phyloP scores from a whole-genome alignment of 2,329 filamentous ascomycete genomes.

The Basipetospora sp. region DNA sequence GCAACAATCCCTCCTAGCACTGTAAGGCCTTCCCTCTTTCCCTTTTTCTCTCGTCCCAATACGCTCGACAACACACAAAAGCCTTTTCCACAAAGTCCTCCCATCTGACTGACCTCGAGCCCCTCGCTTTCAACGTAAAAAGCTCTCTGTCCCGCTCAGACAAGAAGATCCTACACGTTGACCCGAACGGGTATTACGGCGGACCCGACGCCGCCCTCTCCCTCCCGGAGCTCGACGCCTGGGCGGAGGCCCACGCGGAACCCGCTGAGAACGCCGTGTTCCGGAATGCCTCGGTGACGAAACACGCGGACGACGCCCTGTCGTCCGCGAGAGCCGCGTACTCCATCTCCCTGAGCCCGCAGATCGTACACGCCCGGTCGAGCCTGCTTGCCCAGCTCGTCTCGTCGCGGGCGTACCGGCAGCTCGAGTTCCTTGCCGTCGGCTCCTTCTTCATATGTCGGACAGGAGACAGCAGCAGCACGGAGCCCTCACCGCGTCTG shows the following conservation, averaged over 20 bases:
- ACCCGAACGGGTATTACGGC: conserved; percentile 79
- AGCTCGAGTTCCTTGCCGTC: conserved; percentile 85
- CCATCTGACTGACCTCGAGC: conserved; percentile 28
- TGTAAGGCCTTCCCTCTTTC: no score
- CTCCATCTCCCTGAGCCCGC: conserved; percentile 68
- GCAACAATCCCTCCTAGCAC: conserved; percentile 62
- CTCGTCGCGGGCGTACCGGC: conserved; percentile 74
- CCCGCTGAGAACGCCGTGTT: conserved; percentile 17
- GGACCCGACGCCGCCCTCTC: conserved; percentile 73
- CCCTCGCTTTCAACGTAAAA: conserved; percentile 22
- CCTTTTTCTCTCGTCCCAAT: conserved; percentile 10
- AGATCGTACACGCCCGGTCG: conserved; percentile 74
- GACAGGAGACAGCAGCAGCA: conserved; percentile 15
- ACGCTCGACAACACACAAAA: not conserved
- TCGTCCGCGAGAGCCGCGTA: conserved; percentile 59
- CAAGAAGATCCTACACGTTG: conserved; percentile 82
- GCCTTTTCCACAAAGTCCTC: conserved; percentile 3
- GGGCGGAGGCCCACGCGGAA: conserved; percentile 28
- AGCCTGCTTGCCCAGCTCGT: conserved; percentile 64
- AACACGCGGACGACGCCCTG: conserved; percentile 27
- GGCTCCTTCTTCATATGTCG: conserved; percentile 79
- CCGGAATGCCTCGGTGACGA: conserved; percentile 24
- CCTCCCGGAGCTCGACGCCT: conserved; percentile 64
- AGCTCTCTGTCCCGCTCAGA: conserved; percentile 85
- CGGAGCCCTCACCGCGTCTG: conserved; percentile 12